Percentiles rank a stretch among this genome's conserved stretches.
phyloP scores from a whole-genome alignment of 352 stramenopile genomes.

The Phytopythium kandeliae region DNA sequence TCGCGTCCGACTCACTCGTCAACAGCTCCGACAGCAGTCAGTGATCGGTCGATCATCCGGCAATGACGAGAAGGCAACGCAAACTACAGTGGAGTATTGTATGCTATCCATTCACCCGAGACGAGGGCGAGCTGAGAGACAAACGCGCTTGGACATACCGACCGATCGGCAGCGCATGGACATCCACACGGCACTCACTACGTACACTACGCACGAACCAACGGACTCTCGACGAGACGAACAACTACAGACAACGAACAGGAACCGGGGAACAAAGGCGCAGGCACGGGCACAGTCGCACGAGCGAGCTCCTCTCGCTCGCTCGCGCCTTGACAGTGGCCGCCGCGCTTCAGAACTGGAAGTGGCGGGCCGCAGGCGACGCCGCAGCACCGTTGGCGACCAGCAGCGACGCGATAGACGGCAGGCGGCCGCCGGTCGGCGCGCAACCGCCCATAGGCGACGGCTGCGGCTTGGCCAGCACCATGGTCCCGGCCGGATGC shows the following conservation, averaged over 20 bases:
- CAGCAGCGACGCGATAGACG: slow-evolving; percentile 57
- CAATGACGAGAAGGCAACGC: not conserved
- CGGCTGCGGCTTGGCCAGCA: slow-evolving; percentile 12
- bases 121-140: not conserved
- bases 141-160: slow-evolving; percentile 2
- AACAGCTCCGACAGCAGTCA: too few relatives aligned
- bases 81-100: not conserved
- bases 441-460: slow-evolving; percentile 14
- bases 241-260: slow-evolving; percentile 11
- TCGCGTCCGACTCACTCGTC: too few relatives aligned
- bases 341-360: slow-evolving; percentile 17
- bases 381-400: slow-evolving; percentile 22
- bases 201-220: not conserved
- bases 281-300: slow-evolving; percentile 2
- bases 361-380: slow-evolving; percentile 9
- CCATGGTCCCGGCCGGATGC: slow-evolving; percentile 3
- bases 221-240: slow-evolving; percentile 6
- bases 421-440: slow-evolving; percentile 32
- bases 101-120: slow-evolving; percentile 1
- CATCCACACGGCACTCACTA: not conserved
- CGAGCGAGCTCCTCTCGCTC: slow-evolving; percentile 1
- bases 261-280: not conserved
- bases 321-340: slow-evolving; percentile 1
- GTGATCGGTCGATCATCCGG: too few relatives aligned
- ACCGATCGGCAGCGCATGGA: slow-evolving; percentile 1